Evolutionary conservation across 768 basidiomycete species (phyloP), one percentile per base, ranked within the genome.

Genomic region (Serendipita indica): DNA sequence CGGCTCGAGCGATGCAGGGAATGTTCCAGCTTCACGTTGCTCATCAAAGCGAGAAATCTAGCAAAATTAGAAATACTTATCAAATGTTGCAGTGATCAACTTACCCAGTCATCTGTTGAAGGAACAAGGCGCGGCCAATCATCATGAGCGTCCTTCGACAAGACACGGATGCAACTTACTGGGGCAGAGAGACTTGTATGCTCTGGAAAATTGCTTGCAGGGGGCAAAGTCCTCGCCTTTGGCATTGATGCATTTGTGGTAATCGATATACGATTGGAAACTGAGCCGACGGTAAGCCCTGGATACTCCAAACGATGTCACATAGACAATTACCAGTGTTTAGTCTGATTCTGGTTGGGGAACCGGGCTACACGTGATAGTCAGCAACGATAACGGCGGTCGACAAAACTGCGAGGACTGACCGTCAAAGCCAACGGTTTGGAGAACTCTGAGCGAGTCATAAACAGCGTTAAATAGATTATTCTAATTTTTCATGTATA

Each of bases 151-250:
- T 35, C 18, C 7, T 61, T 52, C 57, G 32, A 58, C 27, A 52
- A 25, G 39, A 61, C 22, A 57, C 22, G 37, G 52, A 52, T 62
- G 32, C 56, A 39, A 83, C 91, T 71, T 66, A 97, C 96, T 97
- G 63, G 96, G 96, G 75, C 96, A 99, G 61, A 98, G 81, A 39
- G 93, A 91, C 76, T 90, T 79, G 78, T 91, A 99, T 28, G 89
- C 89, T 71, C 82, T 81, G 76, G 86, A 88, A 82, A 99, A 99
- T 72, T 96, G 93, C 75, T 91, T 91, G 84, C 96, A 98, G 1
- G 96, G 92, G n/a, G 84, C 82, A 70, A 83, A 98, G 61, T 97
- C 96, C 65, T 99, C 96, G 64, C 96, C 96, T 75, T 96, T 98
- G 65, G 93, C 93, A 65, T 86, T 72, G 65, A 97, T 74, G 72